A percentile compares a stretch with the other conserved stretches of the same genome.
These are phyloP conservation scores for Russula abietina DNA, from an alignment of 768 basidiomycete species.

Conservation along the genomic window DNA sequence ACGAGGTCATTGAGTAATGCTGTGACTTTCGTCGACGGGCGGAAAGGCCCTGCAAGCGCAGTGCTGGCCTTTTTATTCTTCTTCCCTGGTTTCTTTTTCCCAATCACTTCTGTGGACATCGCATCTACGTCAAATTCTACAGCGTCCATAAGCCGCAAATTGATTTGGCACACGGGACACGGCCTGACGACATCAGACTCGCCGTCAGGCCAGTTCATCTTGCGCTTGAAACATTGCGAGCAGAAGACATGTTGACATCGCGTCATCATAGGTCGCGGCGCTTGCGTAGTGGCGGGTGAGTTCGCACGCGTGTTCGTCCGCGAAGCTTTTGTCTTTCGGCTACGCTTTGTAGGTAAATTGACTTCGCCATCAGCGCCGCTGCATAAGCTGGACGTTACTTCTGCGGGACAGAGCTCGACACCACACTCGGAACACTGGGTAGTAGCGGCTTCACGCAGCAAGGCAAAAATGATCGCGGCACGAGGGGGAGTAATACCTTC, in stretches of 20 bases:
- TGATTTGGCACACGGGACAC: constrained; percentile 75
- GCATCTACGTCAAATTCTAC: constrained; percentile 72
- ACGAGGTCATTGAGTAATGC: constrained; percentile 75
- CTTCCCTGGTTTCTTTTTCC: constrained; percentile 60
- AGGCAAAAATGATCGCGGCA: constrained; percentile 77
- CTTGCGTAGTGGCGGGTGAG: constrained; percentile 57
- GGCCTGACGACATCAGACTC: constrained; percentile 47
- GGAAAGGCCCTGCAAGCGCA: constrained; percentile 45
- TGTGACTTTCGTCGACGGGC: constrained; percentile 84
- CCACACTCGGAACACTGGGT: constrained; percentile 89
- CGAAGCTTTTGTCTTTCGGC: constrained; percentile 52
- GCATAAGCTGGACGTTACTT: constrained; percentile 38
- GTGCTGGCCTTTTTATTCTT: constrained; percentile 64
- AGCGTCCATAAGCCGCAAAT: constrained; percentile 64
- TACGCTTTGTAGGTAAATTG: constrained; percentile 44
- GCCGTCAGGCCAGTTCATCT: constrained; percentile 79
- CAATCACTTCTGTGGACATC: constrained; percentile 33
- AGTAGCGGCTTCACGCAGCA: constrained; percentile 79
- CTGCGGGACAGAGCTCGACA: constrained; percentile 55
- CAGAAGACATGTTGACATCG: constrained; percentile 95
- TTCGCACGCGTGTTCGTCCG: constrained; percentile 56
- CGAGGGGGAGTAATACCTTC: constrained; percentile 74
- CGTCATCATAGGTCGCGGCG: constrained; percentile 67
- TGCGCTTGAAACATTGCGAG: constrained; percentile 71
- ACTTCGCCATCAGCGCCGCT: constrained; percentile 44